Percentiles rank a stretch among this genome's conserved stretches.
These are phyloP conservation scores for Globisporangium camurandrum DNA, from an alignment of 352 stramenopile species.

Conservation along the genomic window DNA sequence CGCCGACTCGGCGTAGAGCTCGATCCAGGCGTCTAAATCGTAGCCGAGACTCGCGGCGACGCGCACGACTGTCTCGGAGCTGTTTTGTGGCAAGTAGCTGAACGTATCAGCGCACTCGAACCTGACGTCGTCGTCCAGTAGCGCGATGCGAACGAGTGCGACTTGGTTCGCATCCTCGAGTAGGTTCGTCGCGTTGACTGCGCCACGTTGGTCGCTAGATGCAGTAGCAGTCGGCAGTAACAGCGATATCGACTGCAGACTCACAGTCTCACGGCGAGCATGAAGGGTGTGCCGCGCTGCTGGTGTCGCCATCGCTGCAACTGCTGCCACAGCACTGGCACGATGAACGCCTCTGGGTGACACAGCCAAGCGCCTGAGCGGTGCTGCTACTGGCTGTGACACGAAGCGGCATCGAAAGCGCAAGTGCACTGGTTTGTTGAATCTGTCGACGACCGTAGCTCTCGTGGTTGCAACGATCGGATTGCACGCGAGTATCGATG, in stretches of 20 bases:
- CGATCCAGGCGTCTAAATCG: conserved; percentile 80
- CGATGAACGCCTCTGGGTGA: too few species aligned
- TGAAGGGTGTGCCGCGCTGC: conserved; percentile 5
- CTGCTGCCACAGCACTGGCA: too few species aligned
- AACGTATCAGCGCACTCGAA: conserved; percentile 87
- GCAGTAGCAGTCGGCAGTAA: neutral
- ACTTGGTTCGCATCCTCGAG: conserved; percentile 5
- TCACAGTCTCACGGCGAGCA: conserved; percentile 1
- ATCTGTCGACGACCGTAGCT: conserved; percentile 14
- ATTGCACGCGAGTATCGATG: too few species aligned
- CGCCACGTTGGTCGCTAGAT: neutral
- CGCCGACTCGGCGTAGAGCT: conserved; percentile 29
- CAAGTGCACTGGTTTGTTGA: conserved; percentile 13
- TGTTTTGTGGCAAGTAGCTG: conserved; percentile 76
- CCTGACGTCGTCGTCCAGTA: conserved; percentile 36
- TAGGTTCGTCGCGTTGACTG: neutral
- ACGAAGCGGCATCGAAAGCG: conserved; percentile 14
- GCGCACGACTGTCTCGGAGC: conserved; percentile 41
- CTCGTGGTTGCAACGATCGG: too few species aligned
- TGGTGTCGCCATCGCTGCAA: too few species aligned
- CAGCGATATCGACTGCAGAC: conserved; percentile 10
- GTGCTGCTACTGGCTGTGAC: neutral
- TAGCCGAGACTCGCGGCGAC: conserved; percentile 65
- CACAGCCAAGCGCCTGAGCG: too few species aligned
- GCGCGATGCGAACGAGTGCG: conserved; percentile 39